These are phyloP conservation scores for Phlegmacium glaucopus DNA, from an alignment of 768 basidiomycete genomes.

Conservation along the genomic window DNA sequence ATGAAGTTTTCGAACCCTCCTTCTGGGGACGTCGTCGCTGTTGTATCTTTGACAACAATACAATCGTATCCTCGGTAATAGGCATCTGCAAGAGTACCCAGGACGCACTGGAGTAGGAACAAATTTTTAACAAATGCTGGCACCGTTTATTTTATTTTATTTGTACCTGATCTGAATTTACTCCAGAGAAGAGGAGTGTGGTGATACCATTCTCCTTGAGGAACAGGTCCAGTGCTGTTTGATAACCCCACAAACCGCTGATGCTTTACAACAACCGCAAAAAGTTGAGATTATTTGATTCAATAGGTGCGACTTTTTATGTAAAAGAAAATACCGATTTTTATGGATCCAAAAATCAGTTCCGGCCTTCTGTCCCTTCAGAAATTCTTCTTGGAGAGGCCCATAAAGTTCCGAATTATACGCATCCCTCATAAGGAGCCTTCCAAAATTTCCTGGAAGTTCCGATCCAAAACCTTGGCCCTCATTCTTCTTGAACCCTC, in stretches of 20 bases:
- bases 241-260: slow-evolving; percentile 65
- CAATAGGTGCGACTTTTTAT: no score
- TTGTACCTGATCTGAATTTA: slow-evolving; percentile 62
- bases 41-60: slow-evolving; percentile 52
- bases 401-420: slow-evolving; percentile 62
- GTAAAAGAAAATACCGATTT: slow-evolving; percentile 42
- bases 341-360: slow-evolving; percentile 75
- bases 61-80: slow-evolving; percentile 66
- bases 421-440: slow-evolving; percentile 54
- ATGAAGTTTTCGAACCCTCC: slow-evolving; percentile 56
- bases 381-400: slow-evolving; percentile 53
- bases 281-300: no score
- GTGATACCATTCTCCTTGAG: slow-evolving; percentile 61
- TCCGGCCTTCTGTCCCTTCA: slow-evolving; percentile 47
- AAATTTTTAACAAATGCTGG: background rate
- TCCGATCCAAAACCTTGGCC: slow-evolving; percentile 51
- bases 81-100: slow-evolving; percentile 60
- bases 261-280: no score
- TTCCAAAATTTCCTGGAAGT: slow-evolving; percentile 51
- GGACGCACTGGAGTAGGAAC: slow-evolving; percentile 46
- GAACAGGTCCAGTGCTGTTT: slow-evolving; percentile 59
- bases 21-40: slow-evolving; percentile 59
- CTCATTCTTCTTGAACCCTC: slow-evolving; percentile 48
- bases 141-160: background rate
- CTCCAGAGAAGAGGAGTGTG: slow-evolving; percentile 60